Evolutionary conservation across 2,329 filamentous ascomycete genomes (phyloP), one percentile per base, ranked within the genome.

Genomic region (Chrysosphaeria jannelii): DNA sequence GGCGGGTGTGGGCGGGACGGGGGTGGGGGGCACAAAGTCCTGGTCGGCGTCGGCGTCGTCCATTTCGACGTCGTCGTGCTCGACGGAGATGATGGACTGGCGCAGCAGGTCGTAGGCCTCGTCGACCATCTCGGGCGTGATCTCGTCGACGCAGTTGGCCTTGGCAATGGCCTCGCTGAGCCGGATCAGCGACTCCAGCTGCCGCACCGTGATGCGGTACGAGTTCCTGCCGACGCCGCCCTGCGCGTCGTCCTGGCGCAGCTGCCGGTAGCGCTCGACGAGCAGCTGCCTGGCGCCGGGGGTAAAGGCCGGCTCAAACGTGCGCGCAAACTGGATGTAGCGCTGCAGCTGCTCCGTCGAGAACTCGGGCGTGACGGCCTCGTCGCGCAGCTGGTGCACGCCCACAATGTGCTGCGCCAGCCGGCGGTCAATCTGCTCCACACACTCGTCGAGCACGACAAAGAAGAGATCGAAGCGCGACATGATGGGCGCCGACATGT

Each of bases 401-500:
- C 66, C 66, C 30, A 97, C 81, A 38, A 97, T 97, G 44, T 97
- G 85, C 38, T 81, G 62, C 3, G 85, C 85, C 4, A 97, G 56
- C 39, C 88, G 76, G 27, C 78, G 69, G 40, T 97, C 85, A 16
- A 89, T 65, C 19, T 59, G 49, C 47, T 93, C 81, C 39, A 91
- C 89, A 42, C 81, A 93, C 38, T 97, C 85, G 40, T 97, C 85
- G 1, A 93, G 59, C 13, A 97, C 71, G 25, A 97, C 78, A 39
- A 97, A 97, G 57, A 97, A 97, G 7, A 97, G 55, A 50, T 97
- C 85, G 45, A 97, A 97, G 53, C 85, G 74, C 25, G 76, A 90
- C 85, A 97, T 97, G 50, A 97, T 97, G 28, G 85, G 85, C 2
- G 85, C 85, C 13, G 70, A 81, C 74, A 97, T 91, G 49, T 93